Base-by-base conservation (phyloP, 371 early-diverging fungal species). In the Neoconidiobolus thromboides region DNA sequence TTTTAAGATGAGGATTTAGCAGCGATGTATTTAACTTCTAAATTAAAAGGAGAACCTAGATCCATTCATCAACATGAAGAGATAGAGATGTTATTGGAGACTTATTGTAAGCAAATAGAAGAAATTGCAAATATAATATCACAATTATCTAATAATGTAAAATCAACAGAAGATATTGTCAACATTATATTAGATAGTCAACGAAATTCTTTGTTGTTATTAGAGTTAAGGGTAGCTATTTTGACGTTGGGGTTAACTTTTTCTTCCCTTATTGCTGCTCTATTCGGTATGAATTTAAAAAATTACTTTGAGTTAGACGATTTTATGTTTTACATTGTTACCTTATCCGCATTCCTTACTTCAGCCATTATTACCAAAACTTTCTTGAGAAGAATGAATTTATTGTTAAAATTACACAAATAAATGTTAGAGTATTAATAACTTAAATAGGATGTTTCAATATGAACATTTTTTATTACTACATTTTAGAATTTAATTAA, bases 211-310 rank as follows among this genome's bases (percentile, higher is more conserved):
- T 74, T 93, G 46, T 75, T 93, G 70, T 74, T 87, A 64, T 82
- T 83, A 64, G 91, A 93, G 63, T 79, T 90, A 56, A 70, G 80
- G 56, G 74, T 91, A 42, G 85, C 84, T 4, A 83, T 91, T 43
- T 73, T 82, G 26, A 90, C 89, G 2, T 67, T 87, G 36, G 86
- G 85, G 0, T 73, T 88, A 49, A 81, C 81, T 14, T 72, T 75
- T 15, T 89, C 87, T 14, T 83, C 87, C 3, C 64, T 91, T 14
- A 63, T 83, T 43, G 80, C 84, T 2, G 71, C 78, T 36, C 55
- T 85, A 9, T 86, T 90, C 60, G 93, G 93, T 42, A 93, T 93
- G 93, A 93, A 93, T 68, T 67, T 93, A 62, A 69, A 73, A 57
- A 86, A 77, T 60, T 73, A 75, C 52, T 72, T 87, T 54, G 93